phyloP scores from a whole-genome alignment of 2,329 filamentous ascomycete genomes.

The Alternaria sp. region DNA sequence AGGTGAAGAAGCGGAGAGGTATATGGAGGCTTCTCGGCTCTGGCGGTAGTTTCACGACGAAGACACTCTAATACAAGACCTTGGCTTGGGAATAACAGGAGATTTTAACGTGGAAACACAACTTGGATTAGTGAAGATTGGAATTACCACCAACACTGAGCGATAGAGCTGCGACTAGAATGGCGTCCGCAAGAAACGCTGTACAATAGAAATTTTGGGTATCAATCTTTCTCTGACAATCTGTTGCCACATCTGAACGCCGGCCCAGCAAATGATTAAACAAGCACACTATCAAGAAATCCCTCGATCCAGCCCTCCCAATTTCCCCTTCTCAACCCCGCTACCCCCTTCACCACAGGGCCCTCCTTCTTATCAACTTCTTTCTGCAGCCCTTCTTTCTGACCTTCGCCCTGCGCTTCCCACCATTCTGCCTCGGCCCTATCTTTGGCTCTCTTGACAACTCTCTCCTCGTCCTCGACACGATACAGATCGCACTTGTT shows the following conservation, averaged over 20 bases:
- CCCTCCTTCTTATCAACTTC: conserved; percentile 28
- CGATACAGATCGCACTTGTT: conserved; percentile 64
- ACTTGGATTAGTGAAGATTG: no score
- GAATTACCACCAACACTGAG: not conserved
- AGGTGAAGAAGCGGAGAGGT: not conserved
- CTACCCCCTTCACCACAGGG: conserved; percentile 13
- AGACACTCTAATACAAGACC: not conserved
- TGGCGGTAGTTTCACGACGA: not conserved
- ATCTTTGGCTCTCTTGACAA: conserved; percentile 53
- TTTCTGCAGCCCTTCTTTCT: conserved; percentile 33
- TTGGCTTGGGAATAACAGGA: not conserved
- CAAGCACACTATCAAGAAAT: conserved; percentile 28
- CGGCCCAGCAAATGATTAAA: conserved; percentile 15
- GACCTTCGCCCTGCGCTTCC: conserved; percentile 49
- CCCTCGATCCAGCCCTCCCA: conserved; percentile 36
- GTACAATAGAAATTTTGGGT: conserved; percentile 1
- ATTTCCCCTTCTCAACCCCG: conserved; percentile 20
- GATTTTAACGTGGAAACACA: no score
- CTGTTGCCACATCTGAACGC: conserved; percentile 5
- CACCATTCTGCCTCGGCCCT: conserved; percentile 58
- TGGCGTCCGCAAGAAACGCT: not conserved
- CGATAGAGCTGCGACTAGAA: not conserved
- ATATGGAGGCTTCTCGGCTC: not conserved
- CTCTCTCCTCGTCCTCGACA: conserved; percentile 58
- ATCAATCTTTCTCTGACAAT: conserved; percentile 2